phyloP scores from a whole-genome alignment of 805 yeast species.

The Teunomyces panamensis region DNA sequence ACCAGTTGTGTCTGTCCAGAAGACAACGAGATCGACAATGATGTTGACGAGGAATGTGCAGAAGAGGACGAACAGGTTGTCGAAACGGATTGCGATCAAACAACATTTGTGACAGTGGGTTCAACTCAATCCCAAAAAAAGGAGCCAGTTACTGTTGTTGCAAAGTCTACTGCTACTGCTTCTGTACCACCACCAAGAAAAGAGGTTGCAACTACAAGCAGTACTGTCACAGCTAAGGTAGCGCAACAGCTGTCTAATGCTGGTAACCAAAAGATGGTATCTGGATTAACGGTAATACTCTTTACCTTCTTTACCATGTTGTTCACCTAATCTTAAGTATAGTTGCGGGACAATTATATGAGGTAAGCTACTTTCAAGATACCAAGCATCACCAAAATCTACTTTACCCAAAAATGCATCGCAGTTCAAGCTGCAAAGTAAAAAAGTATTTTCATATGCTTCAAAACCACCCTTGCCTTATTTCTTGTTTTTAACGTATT shows the following conservation, averaged over 20 bases:
- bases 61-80: conserved; percentile 9
- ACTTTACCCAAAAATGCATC: conserved; percentile 2
- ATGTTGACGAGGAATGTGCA: conserved; percentile 13
- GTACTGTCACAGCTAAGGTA: not conserved
- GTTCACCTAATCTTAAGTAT: conserved; percentile 12
- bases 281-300: conserved; percentile 7
- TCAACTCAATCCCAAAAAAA: not conserved
- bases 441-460: not conserved
- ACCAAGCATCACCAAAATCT: not conserved
- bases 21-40: conserved; percentile 11
- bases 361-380: not conserved
- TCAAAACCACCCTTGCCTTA: not conserved
- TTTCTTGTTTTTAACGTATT: conserved; percentile 2
- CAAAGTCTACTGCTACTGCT: conserved; percentile 4
- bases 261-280: conserved; percentile 4
- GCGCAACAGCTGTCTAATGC: conserved; percentile 9
- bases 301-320: conserved; percentile 11
- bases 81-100: conserved; percentile 10
- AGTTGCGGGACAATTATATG: conserved; percentile 15
- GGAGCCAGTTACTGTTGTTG: conserved; percentile 1
- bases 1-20: conserved; percentile 10
- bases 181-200: not conserved
- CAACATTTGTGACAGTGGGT: not conserved
- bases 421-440: conserved; percentile 1
- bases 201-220: conserved; percentile 5